Base-by-base conservation (phyloP, 2,329 filamentous ascomycete species). In the Diaporthe aspalathi region DNA sequence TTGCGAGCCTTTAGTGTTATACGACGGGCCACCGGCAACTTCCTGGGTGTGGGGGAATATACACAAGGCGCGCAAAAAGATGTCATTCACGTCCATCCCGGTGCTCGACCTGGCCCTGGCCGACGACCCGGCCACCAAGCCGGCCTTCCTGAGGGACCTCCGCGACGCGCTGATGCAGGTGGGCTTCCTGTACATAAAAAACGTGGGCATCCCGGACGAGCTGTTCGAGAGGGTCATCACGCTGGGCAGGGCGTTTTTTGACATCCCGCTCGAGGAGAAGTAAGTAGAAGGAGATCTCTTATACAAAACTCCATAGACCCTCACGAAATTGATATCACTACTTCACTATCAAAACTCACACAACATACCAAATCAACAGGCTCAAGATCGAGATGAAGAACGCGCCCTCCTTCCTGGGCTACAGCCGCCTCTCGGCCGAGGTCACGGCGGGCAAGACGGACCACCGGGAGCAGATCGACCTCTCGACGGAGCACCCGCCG, bases 101-200 rank as follows among this genome's bases (percentile, higher is more conserved):
- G 88, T 96, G 67, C 86, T 97, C 45, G 93, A 95, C 79, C 87
- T 97, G 72, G 88, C 91, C 17, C 84, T 88, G 27, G 92, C 93
- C 49, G 84, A 85, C 74, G 82, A 90, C 75, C 85, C 89, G 22
- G 83, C 83, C 6, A 91, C 92, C 0, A 97, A 96, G 81, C 87
- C 92, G 2, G 83, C 83, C 40, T 96, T 97, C 76, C 87, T 97
- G 0, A 81, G 84, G 0, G 85, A 93, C 68, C 86, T 97, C 40
- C 91, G 92, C 20, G 85, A 92, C 80, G 93, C 93, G 0, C 83
- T 97, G 40, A 88, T 97, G 76, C 92, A 95, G 79, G 93, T 97
- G n/a, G 94, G 94, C 1, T 97, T 97, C 77, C 81, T 97, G 27
- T 97, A 97, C 78, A 88, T 97, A 73, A 92, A 91, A 78, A 94